Base-by-base conservation (phyloP, 139 green algal genomes). In the Trebouxia sp. region DNA sequence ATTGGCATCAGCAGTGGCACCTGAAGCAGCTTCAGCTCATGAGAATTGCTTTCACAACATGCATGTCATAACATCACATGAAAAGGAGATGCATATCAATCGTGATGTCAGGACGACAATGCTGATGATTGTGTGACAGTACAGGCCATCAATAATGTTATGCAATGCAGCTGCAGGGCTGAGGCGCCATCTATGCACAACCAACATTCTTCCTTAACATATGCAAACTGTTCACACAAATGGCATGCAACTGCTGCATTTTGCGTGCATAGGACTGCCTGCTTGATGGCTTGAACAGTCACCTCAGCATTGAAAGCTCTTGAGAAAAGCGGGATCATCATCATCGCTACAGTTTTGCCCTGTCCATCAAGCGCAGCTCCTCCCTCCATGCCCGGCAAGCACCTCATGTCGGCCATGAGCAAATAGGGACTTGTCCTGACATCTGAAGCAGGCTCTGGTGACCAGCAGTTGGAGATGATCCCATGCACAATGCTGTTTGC, bases 301-400 rank as follows among this genome's bases (percentile, higher is more conserved):
- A 94, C 56, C 70, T 93, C 87, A 7, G 85, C 87, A 1, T 80
- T 70, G 42, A 83, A 87, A 0, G 55, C n/a, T 8, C 51, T 37
- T 12, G 81, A 77, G n/a, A 37, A 76, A 3, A 95, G 78, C 0
- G 91, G 91, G 9, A 83, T 56, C 17, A 78, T 53, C 38, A 93
- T 76, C 66, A 95, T 65, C n/a, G 85, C 89, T 1, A 85, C 26
- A 39, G 91, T 70, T 4, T 53, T 28, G 30, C 28, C 47, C 26
- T 65, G 47, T 20, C 9, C 22, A 0, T 51, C 24, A 39, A 77
- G 53, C 3, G 94, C 84, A 2, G 85, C 70, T 0, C 69, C 89
- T 0, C 92, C 91, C 56, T 95, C 92, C 88, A 95, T 93, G 35
- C 92, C 92, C 0, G 92, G 92, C 50, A 91, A 69, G 41, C 83